Evolutionary conservation across 2,329 filamentous ascomycete genomes (phyloP).

Genomic region (Claviceps maximensis): DNA sequence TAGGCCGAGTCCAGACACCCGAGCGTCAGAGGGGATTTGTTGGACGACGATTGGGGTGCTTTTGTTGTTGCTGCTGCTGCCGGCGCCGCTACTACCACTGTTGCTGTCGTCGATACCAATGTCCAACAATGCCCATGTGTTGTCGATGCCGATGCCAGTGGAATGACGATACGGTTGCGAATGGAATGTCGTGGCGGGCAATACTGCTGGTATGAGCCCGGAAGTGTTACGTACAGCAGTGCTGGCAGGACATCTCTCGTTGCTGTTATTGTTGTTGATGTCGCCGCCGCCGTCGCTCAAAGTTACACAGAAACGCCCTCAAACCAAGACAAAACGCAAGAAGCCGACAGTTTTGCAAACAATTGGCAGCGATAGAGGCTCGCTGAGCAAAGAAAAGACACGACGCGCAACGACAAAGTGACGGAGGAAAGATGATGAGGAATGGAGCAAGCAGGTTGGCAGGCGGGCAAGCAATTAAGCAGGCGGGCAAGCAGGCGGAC

Average conservation of each 20-base stretch:
- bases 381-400: background rate
- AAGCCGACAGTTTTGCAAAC: background rate
- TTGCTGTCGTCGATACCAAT: background rate
- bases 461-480: background rate
- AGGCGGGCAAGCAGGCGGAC: background rate
- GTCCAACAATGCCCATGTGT: background rate
- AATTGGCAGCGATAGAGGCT: background rate
- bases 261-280: background rate
- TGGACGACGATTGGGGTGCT: background rate
- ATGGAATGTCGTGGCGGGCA: background rate
- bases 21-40: background rate
- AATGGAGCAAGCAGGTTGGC: background rate
- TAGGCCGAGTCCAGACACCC: background rate
- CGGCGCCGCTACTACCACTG: background rate
- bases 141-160: background rate
- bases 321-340: slow-evolving; percentile 1
- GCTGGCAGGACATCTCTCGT: background rate
- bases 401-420: background rate
- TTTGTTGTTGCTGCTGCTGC: background rate
- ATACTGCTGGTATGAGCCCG: background rate
- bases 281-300: background rate
- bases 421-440: background rate
- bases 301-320: slow-evolving; percentile 1
- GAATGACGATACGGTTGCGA: background rate
- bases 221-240: background rate